Evolutionary conservation across 176 grass and related monocot genomes (phyloP), one percentile per base, ranked within the genome.

Genomic region (Poa pratensis): DNA sequence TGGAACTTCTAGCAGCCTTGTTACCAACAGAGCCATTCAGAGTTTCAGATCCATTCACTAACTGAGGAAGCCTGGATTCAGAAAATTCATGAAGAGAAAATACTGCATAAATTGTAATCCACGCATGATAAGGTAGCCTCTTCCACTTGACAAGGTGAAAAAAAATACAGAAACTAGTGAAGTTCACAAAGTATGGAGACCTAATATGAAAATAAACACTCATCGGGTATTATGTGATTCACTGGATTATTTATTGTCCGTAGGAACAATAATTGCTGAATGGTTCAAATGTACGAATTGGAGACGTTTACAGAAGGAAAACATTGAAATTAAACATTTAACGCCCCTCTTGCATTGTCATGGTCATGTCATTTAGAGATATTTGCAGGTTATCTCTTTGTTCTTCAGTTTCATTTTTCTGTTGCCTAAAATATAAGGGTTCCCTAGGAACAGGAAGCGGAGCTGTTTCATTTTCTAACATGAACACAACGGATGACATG

Each of bases 401-500:
- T 7, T 62, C 26, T 72, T 71, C 52, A 60, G 16, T 35, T 78
- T 46, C 6, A 10, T 20, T 20, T 59, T 82, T 53, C 12, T 76
- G 61, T 67, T 13, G 51, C 12, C 62, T 45, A 73, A 88, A 90
- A 80, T 74, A 92, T 32, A 76, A 24, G 1, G 77, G 77, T 18
- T 77, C 57, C 19, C 14, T 86, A 45, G 87, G 89, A 67, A 62
- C n/a, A 23, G 87, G 67, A 32, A 92, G 73, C 1, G 26, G 24
- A 12, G 60, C 66, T 19, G 62, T 80, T n/a, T 54, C 75, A 49
- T 62, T 92, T 48, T 83, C 75, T 24, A 92, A 63, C 90, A 94
- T 86, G 79, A 50, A 87, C 34, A 92, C 77, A 23, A 72, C 61
- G 23, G 57, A 77, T 65, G 89, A 87, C 83, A 94, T 94, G 1